Evolutionary conservation across 1,284 basidiomycete species (phyloP).

Genomic region (Ustilago tritici): DNA sequence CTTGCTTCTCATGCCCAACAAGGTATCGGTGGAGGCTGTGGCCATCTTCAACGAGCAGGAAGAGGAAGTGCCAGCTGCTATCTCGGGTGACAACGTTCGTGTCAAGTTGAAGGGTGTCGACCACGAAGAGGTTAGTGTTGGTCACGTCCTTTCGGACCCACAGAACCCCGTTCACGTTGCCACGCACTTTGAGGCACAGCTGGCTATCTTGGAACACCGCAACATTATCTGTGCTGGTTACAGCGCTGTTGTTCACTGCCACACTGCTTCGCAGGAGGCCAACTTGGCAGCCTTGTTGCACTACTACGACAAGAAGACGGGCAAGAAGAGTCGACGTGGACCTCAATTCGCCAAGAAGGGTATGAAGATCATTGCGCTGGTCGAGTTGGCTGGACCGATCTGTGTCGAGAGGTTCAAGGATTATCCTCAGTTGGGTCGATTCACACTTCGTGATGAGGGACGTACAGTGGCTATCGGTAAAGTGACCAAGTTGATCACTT

Average conservation of each 20-base stretch:
- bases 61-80: constrained; percentile 68
- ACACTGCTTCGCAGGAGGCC: constrained; percentile 66
- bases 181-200: constrained; percentile 68
- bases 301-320: constrained; percentile 70
- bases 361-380: constrained; percentile 69
- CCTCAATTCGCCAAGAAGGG: constrained; percentile 68
- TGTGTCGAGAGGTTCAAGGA: constrained; percentile 68
- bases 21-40: constrained; percentile 59
- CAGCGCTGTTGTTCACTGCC: constrained; percentile 67
- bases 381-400: constrained; percentile 65
- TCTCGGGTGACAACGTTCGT: constrained; percentile 69
- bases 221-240: constrained; percentile 70
- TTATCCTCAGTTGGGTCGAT: constrained; percentile 68
- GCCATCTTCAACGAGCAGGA: constrained; percentile 67
- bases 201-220: constrained; percentile 68
- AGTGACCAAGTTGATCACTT: constrained; percentile 64
- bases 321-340: constrained; percentile 67
- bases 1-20: constrained; percentile 67
- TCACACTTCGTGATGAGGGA: constrained; percentile 68
- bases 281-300: constrained; percentile 63
- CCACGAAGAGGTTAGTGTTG: constrained; percentile 65
- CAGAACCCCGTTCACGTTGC: constrained; percentile 65
- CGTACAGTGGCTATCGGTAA: constrained; percentile 68
- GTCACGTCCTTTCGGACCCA: constrained; percentile 65
- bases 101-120: constrained; percentile 69